A percentile compares a stretch with the other conserved stretches of the same genome.
phyloP scores from a whole-genome alignment of 2,329 filamentous ascomycete genomes.

The Drechslera avenae region DNA sequence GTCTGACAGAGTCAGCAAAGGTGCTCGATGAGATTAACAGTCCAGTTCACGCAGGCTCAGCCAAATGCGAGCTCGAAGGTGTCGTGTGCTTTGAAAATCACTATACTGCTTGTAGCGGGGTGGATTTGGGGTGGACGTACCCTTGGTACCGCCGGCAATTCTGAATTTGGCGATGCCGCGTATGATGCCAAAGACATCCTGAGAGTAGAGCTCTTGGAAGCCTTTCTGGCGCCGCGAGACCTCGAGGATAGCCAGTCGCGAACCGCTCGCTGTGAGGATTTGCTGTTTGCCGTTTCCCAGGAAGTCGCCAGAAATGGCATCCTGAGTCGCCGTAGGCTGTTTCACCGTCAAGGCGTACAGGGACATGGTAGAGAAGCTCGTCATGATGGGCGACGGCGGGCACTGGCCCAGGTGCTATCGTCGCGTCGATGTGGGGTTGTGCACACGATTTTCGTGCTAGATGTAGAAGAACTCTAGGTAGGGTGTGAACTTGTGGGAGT shows the following conservation, averaged over 20 bases:
- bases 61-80: slow-evolving; percentile 32
- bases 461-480: neutral
- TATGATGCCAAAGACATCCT: slow-evolving; percentile 96
- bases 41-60: slow-evolving; percentile 33
- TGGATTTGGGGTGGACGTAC: slow-evolving; percentile 62
- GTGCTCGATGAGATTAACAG: slow-evolving; percentile 40
- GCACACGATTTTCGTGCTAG: too few species aligned
- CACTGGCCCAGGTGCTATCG: slow-evolving; percentile 34
- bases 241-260: slow-evolving; percentile 83
- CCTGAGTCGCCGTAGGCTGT: slow-evolving; percentile 83
- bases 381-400: slow-evolving; percentile 67
- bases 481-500: neutral
- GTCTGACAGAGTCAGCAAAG: slow-evolving; percentile 64
- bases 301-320: slow-evolving; percentile 94
- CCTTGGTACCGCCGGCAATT: slow-evolving; percentile 92
- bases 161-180: slow-evolving; percentile 86
- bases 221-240: slow-evolving; percentile 86
- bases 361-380: slow-evolving; percentile 98
- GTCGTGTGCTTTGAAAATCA: slow-evolving; percentile 53
- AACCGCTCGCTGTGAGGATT: slow-evolving; percentile 91
- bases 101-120: slow-evolving; percentile 51
- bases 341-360: slow-evolving; percentile 97
- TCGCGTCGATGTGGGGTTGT: slow-evolving; percentile 15
- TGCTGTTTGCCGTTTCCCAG: slow-evolving; percentile 96
- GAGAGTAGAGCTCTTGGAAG: slow-evolving; percentile 82